A percentile compares a stretch with the other conserved stretches of the same genome.
Conservation (phyloP, 108 stramenopile species). For the Fragilaria crotonensis region DNA sequence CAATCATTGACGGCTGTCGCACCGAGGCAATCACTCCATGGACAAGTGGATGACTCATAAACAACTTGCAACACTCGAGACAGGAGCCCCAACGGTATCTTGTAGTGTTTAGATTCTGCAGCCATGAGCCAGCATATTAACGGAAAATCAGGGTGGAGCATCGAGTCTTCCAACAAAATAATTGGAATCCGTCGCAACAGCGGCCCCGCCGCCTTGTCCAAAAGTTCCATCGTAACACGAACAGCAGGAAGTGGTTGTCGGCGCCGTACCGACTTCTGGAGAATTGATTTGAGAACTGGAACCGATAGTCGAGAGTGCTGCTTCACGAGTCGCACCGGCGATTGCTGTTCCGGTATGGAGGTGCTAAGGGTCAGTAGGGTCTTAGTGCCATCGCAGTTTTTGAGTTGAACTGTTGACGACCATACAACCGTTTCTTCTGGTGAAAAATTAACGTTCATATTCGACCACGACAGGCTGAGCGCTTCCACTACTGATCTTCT, state of each 20-base stretch:
- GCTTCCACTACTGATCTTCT: constrained; percentile 24
- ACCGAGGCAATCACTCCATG: constrained; percentile 30
- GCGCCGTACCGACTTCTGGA: constrained; percentile 79
- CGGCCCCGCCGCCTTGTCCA: constrained; percentile 52
- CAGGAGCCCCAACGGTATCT: constrained; percentile 21
- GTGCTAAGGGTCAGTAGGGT: constrained; percentile 19
- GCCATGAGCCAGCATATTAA: constrained; percentile 88
- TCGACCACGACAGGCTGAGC: constrained; percentile 24
- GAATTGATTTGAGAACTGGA: constrained; percentile 74
- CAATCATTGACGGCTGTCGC: neutral
- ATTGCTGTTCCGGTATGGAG: constrained; percentile 4
- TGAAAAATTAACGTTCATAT: constrained; percentile 21
- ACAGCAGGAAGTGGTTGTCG: constrained; percentile 71
- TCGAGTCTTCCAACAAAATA: constrained; percentile 85
- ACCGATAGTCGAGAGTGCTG: constrained; percentile 59
- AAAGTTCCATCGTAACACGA: constrained; percentile 78
- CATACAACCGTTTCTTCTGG: constrained; percentile 13
- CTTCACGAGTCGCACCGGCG: constrained; percentile 31
- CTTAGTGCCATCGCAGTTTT: constrained; percentile 18
- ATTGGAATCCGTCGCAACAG: constrained; percentile 81
- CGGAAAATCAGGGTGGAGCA: constrained; percentile 75
- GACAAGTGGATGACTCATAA: constrained; percentile 79
- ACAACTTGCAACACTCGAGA: constrained; percentile 48
- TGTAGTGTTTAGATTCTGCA: constrained; percentile 63
- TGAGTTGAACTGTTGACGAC: constrained; percentile 28